Evolutionary conservation across 352 stramenopile genomes (phyloP).

Genomic region (Halophytophthora polymorphica): DNA sequence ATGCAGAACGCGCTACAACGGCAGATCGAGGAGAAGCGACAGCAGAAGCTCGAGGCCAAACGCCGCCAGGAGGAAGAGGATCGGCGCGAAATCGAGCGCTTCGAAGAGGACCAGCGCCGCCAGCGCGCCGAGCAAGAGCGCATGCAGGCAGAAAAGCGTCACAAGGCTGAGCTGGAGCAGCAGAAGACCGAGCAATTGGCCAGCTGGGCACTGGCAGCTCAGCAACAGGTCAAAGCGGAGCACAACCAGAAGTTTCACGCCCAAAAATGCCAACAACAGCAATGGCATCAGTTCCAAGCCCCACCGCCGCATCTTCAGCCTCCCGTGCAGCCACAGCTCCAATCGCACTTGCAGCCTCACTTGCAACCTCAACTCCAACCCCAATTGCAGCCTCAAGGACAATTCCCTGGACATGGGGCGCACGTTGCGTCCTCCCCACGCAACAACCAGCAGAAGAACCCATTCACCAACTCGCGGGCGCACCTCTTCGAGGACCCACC

Average conservation of each 20-base stretch:
- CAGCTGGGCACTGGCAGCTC: constrained; percentile 22
- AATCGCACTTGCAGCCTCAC: not conserved
- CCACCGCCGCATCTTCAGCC: too few species aligned
- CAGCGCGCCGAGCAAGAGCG: constrained; percentile 41
- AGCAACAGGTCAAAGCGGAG: constrained; percentile 33
- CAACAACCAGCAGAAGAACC: constrained; percentile 25
- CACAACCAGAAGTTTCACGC: constrained; percentile 32
- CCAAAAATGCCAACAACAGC: constrained; percentile 10
- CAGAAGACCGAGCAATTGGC: constrained; percentile 34
- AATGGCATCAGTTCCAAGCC: too few species aligned
- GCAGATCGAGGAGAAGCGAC: constrained; percentile 65
- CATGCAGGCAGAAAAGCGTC: constrained; percentile 44
- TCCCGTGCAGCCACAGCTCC: not conserved
- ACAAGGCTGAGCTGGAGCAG: constrained; percentile 45
- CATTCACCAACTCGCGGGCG: constrained; percentile 49
- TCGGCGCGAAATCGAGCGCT: constrained; percentile 44
- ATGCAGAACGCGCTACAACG: constrained; percentile 50
- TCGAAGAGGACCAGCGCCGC: constrained; percentile 45
- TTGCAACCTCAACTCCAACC: constrained; percentile 1
- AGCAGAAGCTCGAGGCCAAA: constrained; percentile 57
- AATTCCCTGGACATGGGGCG: too few species aligned
- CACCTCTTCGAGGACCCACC: constrained; percentile 49
- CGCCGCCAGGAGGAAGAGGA: constrained; percentile 56
- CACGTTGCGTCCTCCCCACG: constrained; percentile 5
- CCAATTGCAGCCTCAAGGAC: constrained; percentile 1